Evolutionary conservation across 345 rosid species (phyloP).

Genomic region (Durio zibethinus): DNA sequence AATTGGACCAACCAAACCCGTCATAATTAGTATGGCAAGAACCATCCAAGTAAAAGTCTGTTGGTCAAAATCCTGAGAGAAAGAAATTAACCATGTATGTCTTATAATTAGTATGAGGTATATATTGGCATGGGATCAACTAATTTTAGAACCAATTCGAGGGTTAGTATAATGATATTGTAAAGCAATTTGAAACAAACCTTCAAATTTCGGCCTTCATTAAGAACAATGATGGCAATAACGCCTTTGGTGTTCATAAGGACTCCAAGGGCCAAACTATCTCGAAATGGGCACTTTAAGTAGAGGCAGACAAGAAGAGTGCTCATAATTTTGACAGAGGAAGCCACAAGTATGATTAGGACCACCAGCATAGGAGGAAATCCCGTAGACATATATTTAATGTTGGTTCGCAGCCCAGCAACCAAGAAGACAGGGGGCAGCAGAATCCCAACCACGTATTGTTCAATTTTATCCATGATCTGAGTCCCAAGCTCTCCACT

Average conservation of each 20-base stretch:
- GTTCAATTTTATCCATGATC: slow-evolving; percentile 38
- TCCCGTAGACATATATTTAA: background rate
- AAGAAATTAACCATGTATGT: background rate
- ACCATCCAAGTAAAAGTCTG: slow-evolving; percentile 43
- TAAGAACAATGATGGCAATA: slow-evolving; percentile 34
- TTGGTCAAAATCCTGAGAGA: slow-evolving; percentile 30
- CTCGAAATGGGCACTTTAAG: slow-evolving; percentile 24
- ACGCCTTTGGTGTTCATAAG: slow-evolving; percentile 59
- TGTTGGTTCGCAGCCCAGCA: slow-evolving; percentile 27
- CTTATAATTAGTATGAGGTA: background rate
- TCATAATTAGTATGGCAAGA: slow-evolving; percentile 38
- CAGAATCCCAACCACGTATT: slow-evolving; percentile 33
- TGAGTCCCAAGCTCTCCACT: slow-evolving; percentile 26
- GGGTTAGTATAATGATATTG: background rate
- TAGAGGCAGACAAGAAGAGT: slow-evolving; percentile 26
- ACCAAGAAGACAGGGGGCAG: slow-evolving; percentile 36
- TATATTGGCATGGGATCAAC: background rate
- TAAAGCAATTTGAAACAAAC: background rate
- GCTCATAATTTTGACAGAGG: slow-evolving; percentile 24
- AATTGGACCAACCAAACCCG: slow-evolving; percentile 35
- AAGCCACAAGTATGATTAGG: slow-evolving; percentile 13
- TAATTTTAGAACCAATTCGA: background rate
- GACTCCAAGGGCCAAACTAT: slow-evolving; percentile 40
- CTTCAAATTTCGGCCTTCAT: slow-evolving; percentile 31
- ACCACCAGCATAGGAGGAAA: background rate